Evolutionary conservation across 2,329 filamentous ascomycete genomes (phyloP).

Genomic region (Penicillium vulpinum): DNA sequence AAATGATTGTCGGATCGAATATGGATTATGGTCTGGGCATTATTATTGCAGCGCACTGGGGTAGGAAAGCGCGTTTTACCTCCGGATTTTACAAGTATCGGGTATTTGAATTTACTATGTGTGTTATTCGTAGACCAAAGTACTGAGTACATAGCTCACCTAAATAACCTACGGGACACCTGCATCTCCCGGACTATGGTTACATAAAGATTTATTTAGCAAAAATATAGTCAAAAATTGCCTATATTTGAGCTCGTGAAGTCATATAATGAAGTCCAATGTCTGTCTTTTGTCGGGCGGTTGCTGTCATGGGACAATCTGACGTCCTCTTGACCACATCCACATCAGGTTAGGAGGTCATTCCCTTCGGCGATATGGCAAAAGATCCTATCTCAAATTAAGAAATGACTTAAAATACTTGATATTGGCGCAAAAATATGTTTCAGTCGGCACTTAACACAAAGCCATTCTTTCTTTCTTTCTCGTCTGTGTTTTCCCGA

Average conservation of each 20-base stretch:
- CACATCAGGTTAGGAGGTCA: neutral
- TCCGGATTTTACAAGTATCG: no score
- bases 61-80: neutral
- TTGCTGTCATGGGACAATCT: slow-evolving; percentile 2
- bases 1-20: neutral
- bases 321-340: neutral
- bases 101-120: no score
- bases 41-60: neutral
- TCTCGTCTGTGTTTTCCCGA: neutral
- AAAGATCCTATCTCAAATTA: neutral
- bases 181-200: neutral
- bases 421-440: neutral
- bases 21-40: neutral
- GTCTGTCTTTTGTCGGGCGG: neutral
- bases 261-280: neutral
- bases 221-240: neutral
- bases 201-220: neutral
- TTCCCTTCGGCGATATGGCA: neutral
- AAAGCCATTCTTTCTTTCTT: neutral
- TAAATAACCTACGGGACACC: no score
- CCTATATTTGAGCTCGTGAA: neutral
- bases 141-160: neutral
- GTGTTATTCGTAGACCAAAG: neutral
- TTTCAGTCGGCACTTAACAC: neutral
- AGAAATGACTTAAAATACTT: neutral